phyloP scores from a whole-genome alignment of 2,329 filamentous ascomycete species.

The Neopestalotiopsis sp. region DNA sequence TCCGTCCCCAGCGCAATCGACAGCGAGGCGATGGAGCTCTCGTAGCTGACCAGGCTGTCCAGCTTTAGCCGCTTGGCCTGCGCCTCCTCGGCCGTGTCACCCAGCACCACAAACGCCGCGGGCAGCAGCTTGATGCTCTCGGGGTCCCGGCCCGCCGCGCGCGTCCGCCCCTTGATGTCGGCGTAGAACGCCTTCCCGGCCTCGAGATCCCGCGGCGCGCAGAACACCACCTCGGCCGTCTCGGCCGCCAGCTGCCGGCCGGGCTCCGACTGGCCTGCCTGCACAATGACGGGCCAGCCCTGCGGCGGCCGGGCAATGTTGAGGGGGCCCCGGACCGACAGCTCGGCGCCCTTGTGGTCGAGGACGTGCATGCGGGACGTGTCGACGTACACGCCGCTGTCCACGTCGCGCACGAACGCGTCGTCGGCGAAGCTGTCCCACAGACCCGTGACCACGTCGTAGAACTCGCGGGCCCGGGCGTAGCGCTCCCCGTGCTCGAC shows the following conservation, averaged over 20 bases:
- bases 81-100: slow-evolving; percentile 55
- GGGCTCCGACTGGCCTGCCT: slow-evolving; percentile 59
- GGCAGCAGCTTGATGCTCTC: slow-evolving; percentile 58
- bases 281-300: slow-evolving; percentile 61
- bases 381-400: slow-evolving; percentile 55
- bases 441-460: slow-evolving; percentile 57
- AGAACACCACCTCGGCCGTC: slow-evolving; percentile 60
- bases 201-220: slow-evolving; percentile 51
- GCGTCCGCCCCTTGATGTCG: slow-evolving; percentile 55
- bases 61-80: slow-evolving; percentile 52
- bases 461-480: slow-evolving; percentile 57
- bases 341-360: slow-evolving; percentile 54
- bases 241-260: slow-evolving; percentile 57
- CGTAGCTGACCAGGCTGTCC: slow-evolving; percentile 59
- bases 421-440: slow-evolving; percentile 63
- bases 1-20: slow-evolving; percentile 54
- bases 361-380: slow-evolving; percentile 58
- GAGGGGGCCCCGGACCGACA: slow-evolving; percentile 53
- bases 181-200: slow-evolving; percentile 53
- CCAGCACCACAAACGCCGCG: slow-evolving; percentile 55
- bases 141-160: slow-evolving; percentile 48
- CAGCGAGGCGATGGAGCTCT: slow-evolving; percentile 58
- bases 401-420: slow-evolving; percentile 54
- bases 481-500: slow-evolving; percentile 55
- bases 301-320: slow-evolving; percentile 60